Evolutionary conservation across 768 basidiomycete genomes (phyloP), one percentile per base, ranked within the genome.

Genomic region (Suillus subalutaceus): DNA sequence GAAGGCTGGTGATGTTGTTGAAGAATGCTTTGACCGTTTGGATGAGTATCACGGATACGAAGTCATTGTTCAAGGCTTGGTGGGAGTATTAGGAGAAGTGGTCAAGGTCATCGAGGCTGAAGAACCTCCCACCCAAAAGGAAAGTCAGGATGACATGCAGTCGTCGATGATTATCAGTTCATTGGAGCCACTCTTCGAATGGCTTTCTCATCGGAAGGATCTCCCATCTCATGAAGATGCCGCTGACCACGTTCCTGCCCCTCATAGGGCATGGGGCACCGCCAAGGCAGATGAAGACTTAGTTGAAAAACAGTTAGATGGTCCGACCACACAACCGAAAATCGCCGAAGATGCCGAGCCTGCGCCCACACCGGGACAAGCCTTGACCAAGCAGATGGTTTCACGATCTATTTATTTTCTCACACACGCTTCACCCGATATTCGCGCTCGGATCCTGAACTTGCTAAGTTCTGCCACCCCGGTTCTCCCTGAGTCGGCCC

Each of bases 21-120:
- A 97, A 76, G 96, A 97, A 76, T 96, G 97, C 67, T 99, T 99
- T 70, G 97, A 98, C 77, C 88, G 96, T 37, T 82, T 99, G 23
- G 97, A 99, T 72, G 95, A 97, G 69, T 99, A 88, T 74, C 97
- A 99, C 75, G 97, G 96, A 16, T 98, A 99, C 77, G 88, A 89
- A 26, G 74, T 89, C 35, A 79, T 99, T 26, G 93, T 96, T 2
- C 92, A 95, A 68, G 92, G 94, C 0, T 82, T 99, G 4, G 82
- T 98, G 32, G 93, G 93, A 56, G 96, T 97, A 9, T 78, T 99
- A 55, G 86, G 85, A 50, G 93, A 97, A 68, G 90, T 99, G 13
- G 85, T 97, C 63, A 88, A 88, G 62, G 91, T 90, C 41, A 87
- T 97, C 70, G 87, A 88, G 67, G 73, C 77, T 0, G 88, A 90